Evolutionary conservation across 73 alveolate species (phyloP).

Genomic region (Urostyla sp.): DNA sequence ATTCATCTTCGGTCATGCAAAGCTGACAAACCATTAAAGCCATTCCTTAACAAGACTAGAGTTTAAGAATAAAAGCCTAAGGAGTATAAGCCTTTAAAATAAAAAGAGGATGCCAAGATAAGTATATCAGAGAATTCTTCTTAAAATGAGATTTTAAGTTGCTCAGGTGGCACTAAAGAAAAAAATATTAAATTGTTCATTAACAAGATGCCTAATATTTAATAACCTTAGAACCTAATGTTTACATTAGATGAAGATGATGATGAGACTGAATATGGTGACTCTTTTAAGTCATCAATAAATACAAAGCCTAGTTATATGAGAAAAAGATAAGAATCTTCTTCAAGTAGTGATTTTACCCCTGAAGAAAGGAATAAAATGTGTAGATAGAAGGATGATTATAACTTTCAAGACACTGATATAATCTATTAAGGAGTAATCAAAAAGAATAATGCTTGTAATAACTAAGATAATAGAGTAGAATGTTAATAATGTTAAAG

Average conservation of each 20-base stretch:
- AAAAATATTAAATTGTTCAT: too few species aligned
- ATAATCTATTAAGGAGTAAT: constrained; percentile 1
- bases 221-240: not conserved
- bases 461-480: constrained; percentile 28
- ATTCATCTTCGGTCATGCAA: constrained; percentile 81
- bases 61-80: not conserved
- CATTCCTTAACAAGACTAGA: too few species aligned
- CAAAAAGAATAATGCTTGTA: not conserved
- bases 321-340: not conserved
- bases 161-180: too few species aligned
- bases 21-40: constrained; percentile 47
- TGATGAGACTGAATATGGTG: constrained; percentile 46
- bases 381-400: not conserved
- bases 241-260: constrained; percentile 41
- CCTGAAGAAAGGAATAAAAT: constrained; percentile 5
- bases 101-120: not conserved
- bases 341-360: constrained; percentile 7
- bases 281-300: constrained; percentile 22
- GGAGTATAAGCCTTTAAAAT: not conserved
- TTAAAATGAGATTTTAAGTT: too few species aligned
- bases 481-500: constrained; percentile 60
- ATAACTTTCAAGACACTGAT: not conserved
- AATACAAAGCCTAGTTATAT: not conserved
- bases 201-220: too few species aligned
- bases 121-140: not conserved